Evolutionary conservation across 139 green algal species (phyloP), one percentile per base, ranked within the genome.

Genomic region (Zygnema cylindricum): DNA sequence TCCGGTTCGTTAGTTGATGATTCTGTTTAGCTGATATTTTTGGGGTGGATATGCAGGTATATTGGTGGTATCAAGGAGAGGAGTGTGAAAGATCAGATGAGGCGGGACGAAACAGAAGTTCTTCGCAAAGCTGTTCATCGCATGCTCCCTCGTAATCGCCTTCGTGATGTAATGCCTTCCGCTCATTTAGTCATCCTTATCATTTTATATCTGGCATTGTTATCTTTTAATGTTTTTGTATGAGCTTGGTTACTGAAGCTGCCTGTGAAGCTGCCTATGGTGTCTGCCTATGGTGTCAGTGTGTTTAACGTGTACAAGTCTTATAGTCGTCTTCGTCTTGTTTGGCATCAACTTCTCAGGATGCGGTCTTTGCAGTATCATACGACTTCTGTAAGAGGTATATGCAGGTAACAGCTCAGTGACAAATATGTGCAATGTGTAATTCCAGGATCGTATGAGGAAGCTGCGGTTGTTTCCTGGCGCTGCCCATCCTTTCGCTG

Each of bases 121-220:
- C 32, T 94, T 32, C 63, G 82, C 38, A 94, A 93, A 73, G 92
- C 92, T 1, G 92, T 94, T 82, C 69, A 84, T 36, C 84, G 92
- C 42, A 94, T 94, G 92, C 90, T 94, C 11, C 92, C 92, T 0
- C 84, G 86, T 11, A 94, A 94, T 88, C 81, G 81, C 23, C 75
- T 94, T 0, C 69, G 82, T 0, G 83, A 91, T 85, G 87, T 91
- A 33, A 76, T 78, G 33, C 39, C 78, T 22, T 40, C n/a, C 7
- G 3, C 55, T 38, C 7, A 2, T 7, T 33, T 32, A 1, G n/a
- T 30, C 2, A 36, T 88, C 2, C 76, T 54, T 16, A 55, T 86
- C 11, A n/a, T 23, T 69, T 86, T 87, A 30, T 87, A 2, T 86
- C 3, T 40, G 30, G 2, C 33, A n/a, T n/a, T n/a, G n/a, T n/a